Evolutionary conservation across 441 rosid species (phyloP), one percentile per base, ranked within the genome.

Genomic region (Populus tomentosa): DNA sequence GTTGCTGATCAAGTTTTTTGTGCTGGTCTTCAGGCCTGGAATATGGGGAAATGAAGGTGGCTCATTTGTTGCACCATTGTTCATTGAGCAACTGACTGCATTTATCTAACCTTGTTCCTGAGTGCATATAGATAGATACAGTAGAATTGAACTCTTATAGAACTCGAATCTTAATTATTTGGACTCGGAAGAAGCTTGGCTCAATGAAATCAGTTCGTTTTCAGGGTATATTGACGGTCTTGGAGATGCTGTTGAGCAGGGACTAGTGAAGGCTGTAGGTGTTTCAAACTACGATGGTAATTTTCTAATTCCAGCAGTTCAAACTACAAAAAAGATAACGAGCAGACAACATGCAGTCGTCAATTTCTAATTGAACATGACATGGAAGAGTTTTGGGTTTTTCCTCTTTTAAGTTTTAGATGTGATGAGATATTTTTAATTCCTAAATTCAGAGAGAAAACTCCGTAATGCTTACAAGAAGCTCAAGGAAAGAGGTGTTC

Each of bases 21-120:
- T 21, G 20, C 75, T 82, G 77, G 32, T 78, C 84, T 88, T 83
- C 91, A 93, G 99, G 99, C 98, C 99, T 9, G 99, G 99, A 73
- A 6, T 95, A 68, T 95, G 98, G 98, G 99, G 98, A 75, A 95
- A 94, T 82, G 95, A 95, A 89, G 99, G 99, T 94, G 84, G 76
- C 76, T 83, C 72, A 32, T 69, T 46, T 64, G 6, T 74, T 40
- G 69, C 74, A 35, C 66, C 71, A 30, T 76, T 79, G 69, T 75
- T 82, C 70, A 64, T 82, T n/a, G n/a, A n/a, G n/a, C n/a, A n/a
- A n/a, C n/a, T n/a, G n/a, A n/a, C n/a, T n/a, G n/a, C n/a, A n/a
- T n/a, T n/a, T n/a, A n/a, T n/a, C n/a, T n/a, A n/a, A n/a, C n/a
- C n/a, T n/a, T 14, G 6, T 46, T 46, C 56, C 56, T 13, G 56